Evolutionary conservation across 2,329 filamentous ascomycete species (phyloP).

Genomic region (Alternaria sp.): DNA sequence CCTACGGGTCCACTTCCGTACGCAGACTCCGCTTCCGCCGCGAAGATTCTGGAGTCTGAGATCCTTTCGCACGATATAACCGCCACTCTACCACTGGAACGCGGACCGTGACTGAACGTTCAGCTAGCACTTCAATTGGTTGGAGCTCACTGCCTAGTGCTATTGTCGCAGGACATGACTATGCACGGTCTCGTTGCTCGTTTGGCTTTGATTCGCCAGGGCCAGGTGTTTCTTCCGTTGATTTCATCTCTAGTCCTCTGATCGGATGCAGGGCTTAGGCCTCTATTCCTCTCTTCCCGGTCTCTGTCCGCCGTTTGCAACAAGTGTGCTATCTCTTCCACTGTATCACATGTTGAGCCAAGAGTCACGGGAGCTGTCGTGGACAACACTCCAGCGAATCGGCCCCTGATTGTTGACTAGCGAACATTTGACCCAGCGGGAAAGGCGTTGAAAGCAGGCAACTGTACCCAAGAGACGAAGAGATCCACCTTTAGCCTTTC

Average conservation of each 20-base stretch:
- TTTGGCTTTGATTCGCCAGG: constrained; percentile 4
- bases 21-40: background rate
- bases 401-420: constrained; percentile 10
- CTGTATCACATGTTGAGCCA: constrained; percentile 17
- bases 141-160: constrained; percentile 5
- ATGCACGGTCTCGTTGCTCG: constrained; percentile 13
- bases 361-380: constrained; percentile 17
- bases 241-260: constrained; percentile 8
- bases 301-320: constrained; percentile 4
- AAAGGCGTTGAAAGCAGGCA: constrained; percentile 40
- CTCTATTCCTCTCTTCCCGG: constrained; percentile 7
- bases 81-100: background rate
- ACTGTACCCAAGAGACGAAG: constrained; percentile 19
- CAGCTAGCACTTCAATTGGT: constrained; percentile 21
- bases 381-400: constrained; percentile 25
- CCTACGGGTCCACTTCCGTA: constrained; percentile 1
- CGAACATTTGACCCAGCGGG: constrained; percentile 16
- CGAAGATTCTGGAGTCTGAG: background rate
- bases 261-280: constrained; percentile 9
- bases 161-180: constrained; percentile 20
- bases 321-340: background rate
- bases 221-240: background rate
- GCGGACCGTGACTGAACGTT: constrained; percentile 2
- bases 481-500: constrained; percentile 6
- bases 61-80: background rate